Evolutionary conservation across 768 basidiomycete genomes (phyloP).

Genomic region (Pholiota molesta): DNA sequence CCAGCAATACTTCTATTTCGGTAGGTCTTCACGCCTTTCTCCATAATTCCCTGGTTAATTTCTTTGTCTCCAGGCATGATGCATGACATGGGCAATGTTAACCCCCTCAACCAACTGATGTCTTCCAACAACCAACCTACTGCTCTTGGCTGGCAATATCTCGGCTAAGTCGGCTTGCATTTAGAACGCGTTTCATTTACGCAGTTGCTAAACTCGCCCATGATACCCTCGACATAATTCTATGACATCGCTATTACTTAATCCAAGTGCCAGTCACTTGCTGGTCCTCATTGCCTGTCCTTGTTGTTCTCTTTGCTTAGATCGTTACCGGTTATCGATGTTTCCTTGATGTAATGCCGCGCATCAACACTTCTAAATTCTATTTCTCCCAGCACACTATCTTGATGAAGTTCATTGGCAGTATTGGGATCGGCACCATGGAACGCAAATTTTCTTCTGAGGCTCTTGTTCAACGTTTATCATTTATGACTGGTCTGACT

Average conservation of each 20-base stretch:
- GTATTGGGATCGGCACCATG: not conserved
- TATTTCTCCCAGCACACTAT: not conserved
- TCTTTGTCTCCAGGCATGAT: constrained; percentile 48
- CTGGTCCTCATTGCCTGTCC: constrained; percentile 11
- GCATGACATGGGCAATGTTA: constrained; percentile 58
- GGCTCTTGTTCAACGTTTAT: not conserved
- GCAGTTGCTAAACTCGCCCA: constrained; percentile 12
- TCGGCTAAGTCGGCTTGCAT: constrained; percentile 32
- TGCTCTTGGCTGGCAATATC: constrained; percentile 52
- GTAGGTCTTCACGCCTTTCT: constrained; percentile 39
- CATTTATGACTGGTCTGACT: not conserved
- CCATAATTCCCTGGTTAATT: not conserved
- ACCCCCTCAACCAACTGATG: constrained; percentile 57
- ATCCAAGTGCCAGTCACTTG: constrained; percentile 24
- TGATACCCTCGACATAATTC: constrained; percentile 30
- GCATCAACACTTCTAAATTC: constrained; percentile 19
- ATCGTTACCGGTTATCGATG: constrained; percentile 28
- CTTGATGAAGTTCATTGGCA: not conserved
- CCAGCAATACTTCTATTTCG: constrained; percentile 56
- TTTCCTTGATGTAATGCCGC: constrained; percentile 22
- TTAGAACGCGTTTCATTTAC: constrained; percentile 5
- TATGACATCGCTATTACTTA: constrained; percentile 14
- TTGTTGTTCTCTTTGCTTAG: constrained; percentile 21
- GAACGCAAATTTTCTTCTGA: not conserved
- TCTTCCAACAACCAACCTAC: constrained; percentile 47